phyloP scores from a whole-genome alignment of 2,329 filamentous ascomycete species.

The Penicillium sumatraense region DNA sequence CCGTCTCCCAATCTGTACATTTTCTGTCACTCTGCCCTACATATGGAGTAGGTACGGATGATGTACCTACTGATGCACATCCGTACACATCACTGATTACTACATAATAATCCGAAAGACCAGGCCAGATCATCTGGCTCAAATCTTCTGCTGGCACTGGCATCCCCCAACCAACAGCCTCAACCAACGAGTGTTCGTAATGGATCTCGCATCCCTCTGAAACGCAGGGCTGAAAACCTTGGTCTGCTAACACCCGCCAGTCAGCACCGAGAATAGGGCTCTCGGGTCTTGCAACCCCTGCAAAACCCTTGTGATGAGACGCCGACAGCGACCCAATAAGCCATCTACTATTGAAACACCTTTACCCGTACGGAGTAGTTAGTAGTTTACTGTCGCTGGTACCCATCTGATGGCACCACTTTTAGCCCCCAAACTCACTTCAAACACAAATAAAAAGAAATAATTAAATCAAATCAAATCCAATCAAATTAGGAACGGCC shows the following conservation, averaged over 20 bases:
- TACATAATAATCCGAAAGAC: not conserved
- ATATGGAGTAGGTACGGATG: no score
- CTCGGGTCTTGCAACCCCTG: not conserved
- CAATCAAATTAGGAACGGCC: no score
- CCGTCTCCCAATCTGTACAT: not conserved
- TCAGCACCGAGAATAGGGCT: conserved; percentile 11
- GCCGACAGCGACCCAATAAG: conserved; percentile 12
- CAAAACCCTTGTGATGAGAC: conserved; percentile 12
- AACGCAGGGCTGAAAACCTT: conserved; percentile 17
- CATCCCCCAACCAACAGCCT: no score
- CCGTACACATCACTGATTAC: not conserved
- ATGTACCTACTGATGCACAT: no score
- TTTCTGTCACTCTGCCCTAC: no score
- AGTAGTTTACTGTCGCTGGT: not conserved
- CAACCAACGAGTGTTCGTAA: no score
- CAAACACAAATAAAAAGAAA: no score
- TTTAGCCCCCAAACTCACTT: not conserved
- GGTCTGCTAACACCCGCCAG: conserved; percentile 6
- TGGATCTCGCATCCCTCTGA: conserved; percentile 10
- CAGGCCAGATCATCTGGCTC: not conserved
- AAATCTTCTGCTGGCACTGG: no score
- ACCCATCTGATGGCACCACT: not conserved
- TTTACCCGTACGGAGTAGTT: not conserved
- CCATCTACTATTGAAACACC: not conserved
- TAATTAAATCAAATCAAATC: no score